Evolutionary conservation across 768 basidiomycete genomes (phyloP).

Genomic region (Psilocybe cyanescens): DNA sequence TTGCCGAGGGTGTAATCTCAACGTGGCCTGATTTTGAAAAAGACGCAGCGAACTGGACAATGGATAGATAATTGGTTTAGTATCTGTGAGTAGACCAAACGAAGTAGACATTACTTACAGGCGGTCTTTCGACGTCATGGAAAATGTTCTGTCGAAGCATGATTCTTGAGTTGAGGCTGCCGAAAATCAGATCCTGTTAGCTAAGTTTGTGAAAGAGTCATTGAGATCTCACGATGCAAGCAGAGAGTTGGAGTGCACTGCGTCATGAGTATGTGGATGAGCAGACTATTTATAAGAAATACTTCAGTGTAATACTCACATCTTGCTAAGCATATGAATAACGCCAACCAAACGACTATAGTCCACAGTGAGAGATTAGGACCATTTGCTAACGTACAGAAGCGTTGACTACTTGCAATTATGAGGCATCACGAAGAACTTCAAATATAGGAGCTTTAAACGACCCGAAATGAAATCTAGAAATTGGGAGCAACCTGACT

Average conservation of each 20-base stretch:
- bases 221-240: neutral
- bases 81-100: neutral
- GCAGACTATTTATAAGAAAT: neutral
- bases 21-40: too few relatives aligned
- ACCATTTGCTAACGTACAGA: neutral
- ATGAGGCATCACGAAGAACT: conserved; percentile 4
- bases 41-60: too few relatives aligned
- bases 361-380: neutral
- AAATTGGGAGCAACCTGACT: neutral
- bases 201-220: neutral
- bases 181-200: neutral
- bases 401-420: neutral
- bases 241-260: neutral
- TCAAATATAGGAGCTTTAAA: neutral
- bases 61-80: neutral
- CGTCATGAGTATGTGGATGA: neutral
- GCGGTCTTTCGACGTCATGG: neutral
- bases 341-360: conserved; percentile 2
- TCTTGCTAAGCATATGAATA: conserved; percentile 6
- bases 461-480: too few relatives aligned
- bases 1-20: too few relatives aligned
- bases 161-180: neutral
- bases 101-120: neutral
- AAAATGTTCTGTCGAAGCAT: neutral
- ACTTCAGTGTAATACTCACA: neutral